These are phyloP conservation scores for Trichaptum fuscoviolaceum DNA, from an alignment of 768 basidiomycete species.

Conservation along the genomic window DNA sequence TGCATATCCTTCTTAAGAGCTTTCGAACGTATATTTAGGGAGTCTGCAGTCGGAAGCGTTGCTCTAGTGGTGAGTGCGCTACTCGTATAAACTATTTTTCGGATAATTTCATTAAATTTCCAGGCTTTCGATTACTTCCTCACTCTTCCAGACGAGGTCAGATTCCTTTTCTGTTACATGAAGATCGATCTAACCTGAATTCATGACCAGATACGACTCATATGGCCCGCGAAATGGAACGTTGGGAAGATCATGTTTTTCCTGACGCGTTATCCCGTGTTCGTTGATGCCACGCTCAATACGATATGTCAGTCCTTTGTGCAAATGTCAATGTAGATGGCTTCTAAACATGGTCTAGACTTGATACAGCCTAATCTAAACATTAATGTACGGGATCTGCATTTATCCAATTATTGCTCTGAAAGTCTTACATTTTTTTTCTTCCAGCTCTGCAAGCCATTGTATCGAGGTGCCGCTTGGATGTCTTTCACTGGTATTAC, in stretches of 20 bases:
- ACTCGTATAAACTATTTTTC: background rate
- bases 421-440: background rate
- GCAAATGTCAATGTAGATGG: background rate
- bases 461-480: slow-evolving; percentile 3
- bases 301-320: slow-evolving; percentile 7
- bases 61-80: background rate
- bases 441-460: slow-evolving; percentile 5
- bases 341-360: background rate
- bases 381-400: background rate
- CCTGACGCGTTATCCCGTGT: slow-evolving; percentile 22
- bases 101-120: background rate
- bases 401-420: background rate
- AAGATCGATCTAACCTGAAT: background rate
- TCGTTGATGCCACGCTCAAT: slow-evolving; percentile 16
- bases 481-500: slow-evolving; percentile 1
- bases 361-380: background rate
- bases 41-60: background rate
- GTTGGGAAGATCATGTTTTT: slow-evolving; percentile 22
- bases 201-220: slow-evolving; percentile 12
- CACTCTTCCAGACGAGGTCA: slow-evolving; percentile 20
- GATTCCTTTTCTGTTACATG: no score
- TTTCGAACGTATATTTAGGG: background rate
- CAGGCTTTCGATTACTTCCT: slow-evolving; percentile 22
- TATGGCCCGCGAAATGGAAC: slow-evolving; percentile 22
- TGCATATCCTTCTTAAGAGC: background rate